Base-by-base conservation (phyloP, 1,284 basidiomycete genomes). In the Pseudozyma hubeiensis region DNA sequence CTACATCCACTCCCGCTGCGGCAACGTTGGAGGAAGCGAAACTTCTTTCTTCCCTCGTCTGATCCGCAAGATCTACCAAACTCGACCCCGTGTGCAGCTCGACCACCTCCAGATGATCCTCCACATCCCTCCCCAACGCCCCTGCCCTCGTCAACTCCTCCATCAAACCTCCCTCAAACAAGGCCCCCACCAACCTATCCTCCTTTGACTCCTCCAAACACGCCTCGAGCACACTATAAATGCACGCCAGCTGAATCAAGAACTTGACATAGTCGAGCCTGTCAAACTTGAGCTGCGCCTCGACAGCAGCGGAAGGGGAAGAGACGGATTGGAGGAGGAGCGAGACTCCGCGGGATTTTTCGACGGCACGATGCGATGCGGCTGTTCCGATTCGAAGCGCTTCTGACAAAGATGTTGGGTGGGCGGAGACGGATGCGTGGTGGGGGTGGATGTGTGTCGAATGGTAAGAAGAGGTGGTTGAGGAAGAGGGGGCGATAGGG, bases 201-300 rank as follows among this genome's bases (percentile, higher is more conserved):
- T 40, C 2, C 1, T 40, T 40, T 9, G 50, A n/a, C 2, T 3
- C 10, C 11, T 17, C 6, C 43, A 71, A 19, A 16, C 14, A 9
- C 3, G 68, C 54, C 24, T 72, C 68, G 7, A 72, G 37, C 6
- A 44, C 62, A 14, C 37, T 40, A 43, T 81, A 81, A 51, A 81
- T 54, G 58, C 61, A 72, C 7, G 51, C 47, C 1, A 81, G 66
- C 67, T 77, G 75, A 30, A 81, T 52, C 43, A 78, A 61, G 53
- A 77, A 79, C 8, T 61, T 54, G 1, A 77, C 50, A 52, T 81
- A 77, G 54, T 81, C 78, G 9, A 53, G 39, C 2, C 78, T 35
- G 8, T 62, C 58, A 16, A 80, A 74, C 2, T 6, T n/a, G 30
- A 65, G n/a, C 10, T 6, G 13, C 24, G 58, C 45, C 6, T 47